Conservation (phyloP, 768 basidiomycete species). For the Amanita rubescens region DNA sequence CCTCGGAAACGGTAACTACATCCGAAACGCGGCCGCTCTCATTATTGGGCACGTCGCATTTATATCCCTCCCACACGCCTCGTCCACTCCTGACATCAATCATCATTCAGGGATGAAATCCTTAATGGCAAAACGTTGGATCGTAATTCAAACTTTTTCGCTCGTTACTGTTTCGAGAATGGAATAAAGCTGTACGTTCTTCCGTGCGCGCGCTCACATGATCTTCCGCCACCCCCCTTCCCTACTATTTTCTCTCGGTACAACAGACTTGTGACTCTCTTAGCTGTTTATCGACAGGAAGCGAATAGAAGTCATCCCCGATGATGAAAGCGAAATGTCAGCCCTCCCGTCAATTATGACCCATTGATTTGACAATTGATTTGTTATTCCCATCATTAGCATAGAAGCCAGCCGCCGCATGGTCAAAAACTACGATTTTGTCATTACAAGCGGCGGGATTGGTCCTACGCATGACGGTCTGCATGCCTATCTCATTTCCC, state of each 20-base stretch:
- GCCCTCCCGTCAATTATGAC: conserved; percentile 16
- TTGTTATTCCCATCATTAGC: conserved; percentile 31
- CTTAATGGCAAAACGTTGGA: conserved; percentile 88
- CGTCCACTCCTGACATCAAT: not conserved
- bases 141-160: conserved; percentile 80
- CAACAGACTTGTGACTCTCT: conserved; percentile 16
- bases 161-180: conserved; percentile 82
- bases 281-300: conserved; percentile 44
- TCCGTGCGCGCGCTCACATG: not conserved
- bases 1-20: conserved; percentile 61
- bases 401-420: conserved; percentile 81
- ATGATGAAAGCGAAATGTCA: conserved; percentile 87
- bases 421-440: conserved; percentile 79
- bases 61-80: not conserved
- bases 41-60: conserved; percentile 56
- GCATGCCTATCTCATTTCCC: conserved; percentile 12
- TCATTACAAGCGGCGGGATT: conserved; percentile 87
- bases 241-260: not conserved
- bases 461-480: conserved; percentile 86
- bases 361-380: not conserved
- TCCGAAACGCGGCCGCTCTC: conserved; percentile 67
- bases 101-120: conserved; percentile 67
- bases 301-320: conserved; percentile 86
- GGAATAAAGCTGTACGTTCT: conserved; percentile 65
- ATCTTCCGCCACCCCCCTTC: not conserved